phyloP scores from a whole-genome alignment of 176 grass and related monocot genomes.

The Saccharum officinarum region DNA sequence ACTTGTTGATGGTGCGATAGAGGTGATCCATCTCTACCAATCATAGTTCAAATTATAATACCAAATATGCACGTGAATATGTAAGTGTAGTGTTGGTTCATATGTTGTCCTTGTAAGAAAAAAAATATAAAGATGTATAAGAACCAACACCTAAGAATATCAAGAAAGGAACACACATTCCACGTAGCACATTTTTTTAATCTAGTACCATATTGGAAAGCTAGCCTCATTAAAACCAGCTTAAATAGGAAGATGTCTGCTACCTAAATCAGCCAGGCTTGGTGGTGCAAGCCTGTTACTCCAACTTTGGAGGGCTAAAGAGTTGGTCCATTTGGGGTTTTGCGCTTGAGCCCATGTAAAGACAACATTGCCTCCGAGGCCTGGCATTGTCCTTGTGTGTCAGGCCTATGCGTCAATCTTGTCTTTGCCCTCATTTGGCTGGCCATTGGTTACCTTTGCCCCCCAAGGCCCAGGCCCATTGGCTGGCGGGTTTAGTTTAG shows the following conservation, averaged over 20 bases:
- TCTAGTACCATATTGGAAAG: background rate
- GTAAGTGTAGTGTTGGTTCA: background rate
- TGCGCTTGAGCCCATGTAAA: background rate
- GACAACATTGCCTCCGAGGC: no score
- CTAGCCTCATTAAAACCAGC: background rate
- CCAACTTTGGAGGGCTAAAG: background rate
- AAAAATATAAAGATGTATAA: background rate
- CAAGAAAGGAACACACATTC: background rate
- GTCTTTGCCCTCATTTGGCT: no score
- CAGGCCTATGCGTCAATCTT: no score
- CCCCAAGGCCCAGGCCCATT: background rate
- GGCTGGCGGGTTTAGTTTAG: background rate
- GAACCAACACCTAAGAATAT: background rate
- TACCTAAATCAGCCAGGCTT: background rate
- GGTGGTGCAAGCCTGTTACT: background rate
- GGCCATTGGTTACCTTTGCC: background rate
- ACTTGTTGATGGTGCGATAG: background rate
- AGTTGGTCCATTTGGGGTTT: background rate
- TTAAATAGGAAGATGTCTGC: background rate
- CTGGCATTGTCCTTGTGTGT: no score
- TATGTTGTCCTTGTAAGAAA: background rate
- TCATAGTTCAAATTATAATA: background rate
- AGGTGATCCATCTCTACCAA: background rate
- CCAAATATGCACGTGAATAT: background rate
- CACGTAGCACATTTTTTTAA: background rate